Conservation (phyloP, 257 asterid species). For the Coffea canephora region DNA sequence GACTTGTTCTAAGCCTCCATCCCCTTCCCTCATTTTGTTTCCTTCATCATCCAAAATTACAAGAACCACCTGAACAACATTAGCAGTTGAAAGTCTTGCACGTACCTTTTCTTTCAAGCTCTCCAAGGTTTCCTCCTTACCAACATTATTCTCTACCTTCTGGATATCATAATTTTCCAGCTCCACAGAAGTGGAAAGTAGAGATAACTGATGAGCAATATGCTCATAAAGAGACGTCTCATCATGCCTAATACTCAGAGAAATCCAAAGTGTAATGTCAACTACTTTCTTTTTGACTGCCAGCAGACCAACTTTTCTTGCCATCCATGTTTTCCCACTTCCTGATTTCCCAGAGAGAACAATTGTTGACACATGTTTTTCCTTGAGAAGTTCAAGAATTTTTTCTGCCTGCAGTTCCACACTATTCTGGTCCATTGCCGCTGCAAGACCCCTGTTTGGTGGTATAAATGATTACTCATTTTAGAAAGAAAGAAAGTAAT, state of each 20-base stretch:
- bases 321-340: constrained; percentile 27
- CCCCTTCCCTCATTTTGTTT: background rate
- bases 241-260: constrained; percentile 1
- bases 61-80: background rate
- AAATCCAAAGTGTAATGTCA: constrained; percentile 19
- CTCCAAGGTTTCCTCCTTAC: constrained; percentile 3
- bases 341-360: constrained; percentile 22
- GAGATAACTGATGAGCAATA: constrained; percentile 17
- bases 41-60: constrained; percentile 23
- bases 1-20: background rate
- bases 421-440: constrained; percentile 6
- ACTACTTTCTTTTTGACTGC: constrained; percentile 12
- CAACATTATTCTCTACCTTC: background rate
- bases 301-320: constrained; percentile 12
- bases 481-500: background rate
- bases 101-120: background rate
- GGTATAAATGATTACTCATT: background rate
- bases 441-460: background rate
- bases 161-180: background rate
- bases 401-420: background rate
- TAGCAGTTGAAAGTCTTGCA: background rate
- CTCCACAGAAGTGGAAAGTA: constrained; percentile 3
- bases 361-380: background rate
- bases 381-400: background rate
- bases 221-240: background rate